Base-by-base conservation (phyloP, 2,329 filamentous ascomycete species). In the Ascochyta clinopodiicola region DNA sequence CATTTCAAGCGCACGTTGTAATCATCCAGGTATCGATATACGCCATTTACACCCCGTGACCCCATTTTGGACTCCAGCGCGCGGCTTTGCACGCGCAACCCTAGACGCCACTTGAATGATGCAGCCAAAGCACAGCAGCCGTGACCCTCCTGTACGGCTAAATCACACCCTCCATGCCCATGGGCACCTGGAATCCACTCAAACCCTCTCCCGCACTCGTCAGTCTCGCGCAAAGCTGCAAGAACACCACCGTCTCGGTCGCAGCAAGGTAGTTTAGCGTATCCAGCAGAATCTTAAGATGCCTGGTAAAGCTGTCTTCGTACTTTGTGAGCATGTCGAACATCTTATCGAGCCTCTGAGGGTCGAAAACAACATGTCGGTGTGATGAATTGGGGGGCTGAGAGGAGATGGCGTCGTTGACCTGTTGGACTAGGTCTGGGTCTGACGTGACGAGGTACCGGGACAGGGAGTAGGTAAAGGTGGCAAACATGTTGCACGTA, bases 231-330 rank as follows among this genome's bases (percentile, higher is more conserved):
- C 92, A 96, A 15, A 99, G 80, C 62, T 93, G 94, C 59, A 98
- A 79, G 62, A 99, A 82, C 17, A 96, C 95, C 3, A 97, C 94
- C 35, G 95, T 98, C 80, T 99, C 95, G 0, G 95, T 98, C 0
- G 95, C 95, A 2, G 95, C 95, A 67, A 97, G 96, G 76, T 98
- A 96, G 68, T 99, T 98, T 60, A 99, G 82, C 57, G 92, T 94
- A 73, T 98, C 95, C 34, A 98, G 86, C 67, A 99, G 77, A 63
- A 98, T 96, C 79, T 96, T 93, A 67, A 99, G 78, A 77, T 98
- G 94, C 42, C 92, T 82, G 53, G 89, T 90, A 73, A 99, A 99
- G 71, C 96, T 96, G 62, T 88, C 87, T 75, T 99, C 95, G 80
- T 96, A 98, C 77, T 94, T 92, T 70, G 87, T 86, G 57, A 99